These are phyloP conservation scores for Dunaliella salina DNA, from an alignment of 163 green algal genomes.

Conservation along the genomic window DNA sequence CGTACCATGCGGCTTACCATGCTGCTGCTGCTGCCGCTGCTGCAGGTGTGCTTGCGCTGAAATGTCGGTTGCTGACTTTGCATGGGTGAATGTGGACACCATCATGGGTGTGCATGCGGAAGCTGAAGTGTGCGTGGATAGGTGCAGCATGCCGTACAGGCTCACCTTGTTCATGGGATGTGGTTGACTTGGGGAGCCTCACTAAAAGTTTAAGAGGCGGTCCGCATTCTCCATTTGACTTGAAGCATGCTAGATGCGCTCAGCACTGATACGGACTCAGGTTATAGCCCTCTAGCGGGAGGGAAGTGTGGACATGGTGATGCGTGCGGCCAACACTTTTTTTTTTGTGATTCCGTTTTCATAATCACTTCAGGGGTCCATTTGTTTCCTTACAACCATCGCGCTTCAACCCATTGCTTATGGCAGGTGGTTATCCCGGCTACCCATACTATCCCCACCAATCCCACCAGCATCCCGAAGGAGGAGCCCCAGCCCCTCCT, in stretches of 20 bases:
- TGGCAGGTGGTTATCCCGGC: background rate
- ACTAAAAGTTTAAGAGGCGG: background rate
- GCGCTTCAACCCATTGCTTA: background rate
- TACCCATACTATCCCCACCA: background rate
- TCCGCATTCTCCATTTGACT: background rate
- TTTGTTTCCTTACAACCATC: too few relatives aligned
- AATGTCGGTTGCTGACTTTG: too few relatives aligned
- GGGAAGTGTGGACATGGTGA: background rate
- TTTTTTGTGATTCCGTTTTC: too few relatives aligned
- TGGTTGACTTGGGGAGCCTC: background rate
- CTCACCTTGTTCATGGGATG: background rate
- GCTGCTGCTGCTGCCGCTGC: background rate
- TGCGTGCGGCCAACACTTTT: background rate
- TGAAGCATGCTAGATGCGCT: background rate
- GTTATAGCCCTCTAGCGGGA: too few relatives aligned
- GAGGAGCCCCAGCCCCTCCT: background rate
- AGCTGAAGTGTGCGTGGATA: background rate
- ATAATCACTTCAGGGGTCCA: too few relatives aligned
- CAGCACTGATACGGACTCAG: too few relatives aligned
- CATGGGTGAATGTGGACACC: background rate
- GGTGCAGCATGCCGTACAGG: background rate
- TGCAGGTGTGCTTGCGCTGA: background rate
- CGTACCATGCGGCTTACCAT: slow-evolving; percentile 5
- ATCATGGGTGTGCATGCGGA: too few relatives aligned
- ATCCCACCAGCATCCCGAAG: background rate